Base-by-base conservation (phyloP, 768 basidiomycete species). In the Phanerochaete carnosa region DNA sequence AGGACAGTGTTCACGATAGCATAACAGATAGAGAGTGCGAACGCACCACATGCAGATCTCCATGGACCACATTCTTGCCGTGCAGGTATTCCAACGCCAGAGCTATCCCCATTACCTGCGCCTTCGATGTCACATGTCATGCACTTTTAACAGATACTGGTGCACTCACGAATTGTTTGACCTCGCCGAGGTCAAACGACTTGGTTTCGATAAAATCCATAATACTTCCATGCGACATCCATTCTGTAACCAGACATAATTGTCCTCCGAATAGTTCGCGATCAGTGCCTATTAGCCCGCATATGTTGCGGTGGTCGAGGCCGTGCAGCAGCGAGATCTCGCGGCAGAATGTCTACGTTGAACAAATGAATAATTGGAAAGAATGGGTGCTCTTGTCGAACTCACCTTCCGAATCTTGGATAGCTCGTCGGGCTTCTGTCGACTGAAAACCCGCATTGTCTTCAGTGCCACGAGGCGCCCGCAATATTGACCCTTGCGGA, bases 51-150 rank as follows among this genome's bases (percentile, higher is more conserved):
- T 56, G 55, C 19, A 62, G 25, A 47, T 58, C 57, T 12, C 61
- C 56, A 30, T 62, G 61, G 2, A 62, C 51, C 7, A 62, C 50
- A 32, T 39, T 47, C 29, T 29, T 45, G 9, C 29, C 26, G 37
- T 61, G 60, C 33, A 62, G 49, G 43, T 58, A 62, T 13, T n/a
- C 32, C 16, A 62, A 46, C n/a, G 57, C 61, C 11, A 29, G 43
- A 4, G 61, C 57, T 11, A 52, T 49, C 30, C 52, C 57, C 12
- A 46, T 25, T 5, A 62, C n/a, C 61, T 62, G 29, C 6, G 28
- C 33, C 33, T 7, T n/a, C n/a, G n/a, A 7, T 6, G 13, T 35
- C 13, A 35, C 7, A 35, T 35, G 7, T 7, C 13, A 13, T 35
- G 13, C 33, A 13, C 33, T n/a, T n/a, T n/a, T 7, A 35, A 7